Conservation (phyloP, 2,329 filamentous ascomycete species). For the Harringtonia aguacate region DNA sequence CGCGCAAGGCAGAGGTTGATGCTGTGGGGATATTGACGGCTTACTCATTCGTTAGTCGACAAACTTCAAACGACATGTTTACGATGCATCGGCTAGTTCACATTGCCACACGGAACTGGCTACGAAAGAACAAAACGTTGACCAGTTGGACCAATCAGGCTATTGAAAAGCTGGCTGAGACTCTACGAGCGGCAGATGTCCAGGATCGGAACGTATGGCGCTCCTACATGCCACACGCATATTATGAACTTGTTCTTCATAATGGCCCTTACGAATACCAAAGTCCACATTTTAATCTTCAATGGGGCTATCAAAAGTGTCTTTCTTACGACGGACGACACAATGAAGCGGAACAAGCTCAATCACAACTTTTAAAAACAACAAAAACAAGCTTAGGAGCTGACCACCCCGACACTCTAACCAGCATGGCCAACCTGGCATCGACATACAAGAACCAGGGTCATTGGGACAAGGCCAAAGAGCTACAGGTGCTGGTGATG, state of each 20-base stretch:
- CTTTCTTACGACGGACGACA: constrained; percentile 9
- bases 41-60: constrained; percentile 21
- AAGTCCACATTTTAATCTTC: background rate
- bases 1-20: constrained; percentile 10
- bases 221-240: constrained; percentile 4
- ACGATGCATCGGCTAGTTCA: constrained; percentile 23
- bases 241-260: background rate
- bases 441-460: too few species aligned
- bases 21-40: constrained; percentile 16
- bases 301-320: too few species aligned
- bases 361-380: background rate
- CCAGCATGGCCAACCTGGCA: background rate
- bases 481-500: background rate
- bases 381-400: background rate
- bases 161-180: constrained; percentile 4
- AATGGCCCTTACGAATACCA: background rate
- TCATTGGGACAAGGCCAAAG: too few species aligned
- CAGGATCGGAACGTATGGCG: background rate
- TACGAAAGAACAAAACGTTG: constrained; percentile 4
- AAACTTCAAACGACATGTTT: constrained; percentile 7
- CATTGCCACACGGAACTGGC: constrained; percentile 18
- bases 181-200: constrained; percentile 2
- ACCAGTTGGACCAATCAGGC: constrained; percentile 1
- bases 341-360: background rate
- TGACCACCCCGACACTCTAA: background rate